phyloP scores from a whole-genome alignment of 164 flowering plant species.

The Chimonanthus salicifolius region DNA sequence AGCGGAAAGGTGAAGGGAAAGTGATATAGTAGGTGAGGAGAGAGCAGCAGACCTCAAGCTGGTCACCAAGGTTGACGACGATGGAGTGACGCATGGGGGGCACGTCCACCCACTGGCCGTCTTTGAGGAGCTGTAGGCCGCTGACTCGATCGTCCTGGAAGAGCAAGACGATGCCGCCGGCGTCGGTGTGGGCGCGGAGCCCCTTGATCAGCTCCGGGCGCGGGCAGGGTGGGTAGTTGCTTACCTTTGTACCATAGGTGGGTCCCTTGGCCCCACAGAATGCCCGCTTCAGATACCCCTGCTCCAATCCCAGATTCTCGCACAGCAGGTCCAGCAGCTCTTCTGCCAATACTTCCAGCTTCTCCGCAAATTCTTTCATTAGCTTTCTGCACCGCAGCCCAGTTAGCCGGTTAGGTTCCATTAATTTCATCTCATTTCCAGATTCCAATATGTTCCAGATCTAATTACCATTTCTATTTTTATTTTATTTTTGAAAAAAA shows the following conservation, averaged over 20 bases:
- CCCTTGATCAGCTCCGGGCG: conserved; percentile 85
- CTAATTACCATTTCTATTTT: too few species aligned
- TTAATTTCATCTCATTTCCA: too few species aligned
- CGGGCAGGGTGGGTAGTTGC: conserved; percentile 93
- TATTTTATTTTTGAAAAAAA: not conserved
- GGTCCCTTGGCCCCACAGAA: conserved; percentile 61
- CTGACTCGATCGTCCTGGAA: conserved; percentile 86
- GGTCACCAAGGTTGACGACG: conserved; percentile 88
- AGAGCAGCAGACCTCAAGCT: conserved; percentile 54
- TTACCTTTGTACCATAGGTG: conserved; percentile 84
- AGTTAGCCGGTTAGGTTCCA: too few species aligned
- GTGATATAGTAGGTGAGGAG: not conserved
- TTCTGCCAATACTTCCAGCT: conserved; percentile 72
- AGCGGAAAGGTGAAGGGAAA: not conserved
- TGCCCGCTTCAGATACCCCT: conserved; percentile 74
- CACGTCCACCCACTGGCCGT: conserved; percentile 83
- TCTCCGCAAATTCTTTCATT: conserved; percentile 72
- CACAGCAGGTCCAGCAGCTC: conserved; percentile 65
- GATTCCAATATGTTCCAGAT: too few species aligned
- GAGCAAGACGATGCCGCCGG: conserved; percentile 82
- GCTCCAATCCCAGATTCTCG: conserved; percentile 83
- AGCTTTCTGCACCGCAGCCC: conserved; percentile 34
- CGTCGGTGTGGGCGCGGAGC: conserved; percentile 90
- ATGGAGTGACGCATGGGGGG: conserved; percentile 93
- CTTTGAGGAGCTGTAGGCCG: conserved; percentile 91